These are phyloP conservation scores for Verticillium nonalfalfae DNA, from an alignment of 2,329 filamentous ascomycete species.

Conservation along the genomic window DNA sequence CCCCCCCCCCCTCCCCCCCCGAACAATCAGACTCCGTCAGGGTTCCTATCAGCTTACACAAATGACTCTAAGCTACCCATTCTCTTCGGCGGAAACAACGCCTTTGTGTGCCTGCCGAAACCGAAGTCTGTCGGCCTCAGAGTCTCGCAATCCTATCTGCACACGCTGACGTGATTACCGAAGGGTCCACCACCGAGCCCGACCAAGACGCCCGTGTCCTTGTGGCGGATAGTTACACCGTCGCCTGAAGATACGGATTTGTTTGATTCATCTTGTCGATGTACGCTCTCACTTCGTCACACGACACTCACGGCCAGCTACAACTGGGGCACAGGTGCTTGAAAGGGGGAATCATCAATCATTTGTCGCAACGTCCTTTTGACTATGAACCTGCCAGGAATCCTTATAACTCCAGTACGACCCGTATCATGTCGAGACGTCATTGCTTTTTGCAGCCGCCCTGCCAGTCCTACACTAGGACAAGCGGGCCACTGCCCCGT, in stretches of 20 bases:
- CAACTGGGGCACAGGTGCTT: not conserved
- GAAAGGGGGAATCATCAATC: not conserved
- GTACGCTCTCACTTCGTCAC: not conserved
- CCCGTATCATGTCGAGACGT: conserved; percentile 1
- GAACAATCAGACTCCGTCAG: not conserved
- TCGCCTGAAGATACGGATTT: no score
- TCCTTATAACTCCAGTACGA: not conserved
- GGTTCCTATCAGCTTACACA: not conserved
- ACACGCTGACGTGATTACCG: not conserved
- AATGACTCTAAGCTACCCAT: not conserved
- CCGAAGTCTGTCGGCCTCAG: not conserved
- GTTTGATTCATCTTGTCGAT: no score
- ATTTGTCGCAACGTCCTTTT: not conserved
- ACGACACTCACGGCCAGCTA: not conserved
- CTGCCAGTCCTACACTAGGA: not conserved
- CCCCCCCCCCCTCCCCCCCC: not conserved
- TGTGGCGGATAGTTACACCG: not conserved
- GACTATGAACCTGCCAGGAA: conserved; percentile 1
- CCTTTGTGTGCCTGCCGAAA: not conserved
- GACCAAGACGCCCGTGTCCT: not conserved
- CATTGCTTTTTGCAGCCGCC: not conserved
- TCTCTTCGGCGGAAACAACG: not conserved
- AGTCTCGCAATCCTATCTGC: not conserved
- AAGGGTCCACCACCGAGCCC: not conserved
- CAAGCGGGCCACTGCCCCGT: not conserved